Evolutionary conservation across 2,329 filamentous ascomycete species (phyloP), one percentile per base, ranked within the genome.

Genomic region (Fusarium sp.): DNA sequence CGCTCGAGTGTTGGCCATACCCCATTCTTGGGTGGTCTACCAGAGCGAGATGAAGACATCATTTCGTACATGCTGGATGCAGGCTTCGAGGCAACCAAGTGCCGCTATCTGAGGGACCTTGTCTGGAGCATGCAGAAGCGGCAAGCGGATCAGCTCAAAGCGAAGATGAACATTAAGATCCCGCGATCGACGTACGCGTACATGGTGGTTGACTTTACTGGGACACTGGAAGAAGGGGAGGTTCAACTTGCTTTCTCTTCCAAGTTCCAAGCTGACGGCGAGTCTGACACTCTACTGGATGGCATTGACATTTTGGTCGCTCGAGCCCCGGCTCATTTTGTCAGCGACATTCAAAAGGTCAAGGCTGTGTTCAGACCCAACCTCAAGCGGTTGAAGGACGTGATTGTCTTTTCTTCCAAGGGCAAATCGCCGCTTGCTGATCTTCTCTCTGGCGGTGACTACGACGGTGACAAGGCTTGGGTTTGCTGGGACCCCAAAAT

Each of bases 401-500:
- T 98, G 1, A 86, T 96, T 16, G 87, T 98, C 0, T 98, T 98
- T 73, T 86, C 93, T 0, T 85, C 85, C 0, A 88, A 87, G 67
- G 93, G 93, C 0, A 78, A 86, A 29, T 83, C 82, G 1, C 89
- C 93, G 0, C 85, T 95, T 0, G 94, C 93, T 0, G 88, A 90
- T 10, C 91, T 92, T 75, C 84, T 96, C 0, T 94, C 93, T 1
- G 94, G 94, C 0, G 94, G 94, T 0, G 94, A 96, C 76, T 96
- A 95, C 70, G 93, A 96, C 73, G 94, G 94, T 0, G 94, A 96
- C 70, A 87, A 84, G n/a, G 89, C 93, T 6, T 95, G 93, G 92
- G 82, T 94, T 0, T 94, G 92, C 76, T 96, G 92, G 92, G 92
- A 95, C 31, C 83, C 85, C 0, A 81, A 83, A 0, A 86, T 96